These are phyloP conservation scores for Entomortierella lignicola DNA, from an alignment of 192 early-diverging fungal species.

Conservation along the genomic window DNA sequence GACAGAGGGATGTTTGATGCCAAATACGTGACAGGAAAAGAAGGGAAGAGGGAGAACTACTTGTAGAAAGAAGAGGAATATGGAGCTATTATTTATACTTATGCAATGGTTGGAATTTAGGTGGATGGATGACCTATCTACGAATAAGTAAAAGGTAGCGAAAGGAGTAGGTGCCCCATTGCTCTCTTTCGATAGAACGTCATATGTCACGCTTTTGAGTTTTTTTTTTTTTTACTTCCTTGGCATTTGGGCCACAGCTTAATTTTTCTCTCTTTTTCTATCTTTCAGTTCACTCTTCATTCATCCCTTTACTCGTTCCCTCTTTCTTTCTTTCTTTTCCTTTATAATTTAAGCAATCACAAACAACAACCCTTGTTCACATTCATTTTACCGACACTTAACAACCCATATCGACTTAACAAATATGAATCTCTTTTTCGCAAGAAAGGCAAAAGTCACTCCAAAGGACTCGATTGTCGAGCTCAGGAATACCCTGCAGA, in stretches of 20 bases:
- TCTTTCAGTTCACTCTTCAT: not conserved
- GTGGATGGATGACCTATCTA: too few species aligned
- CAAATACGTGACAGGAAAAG: too few species aligned
- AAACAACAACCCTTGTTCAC: not conserved
- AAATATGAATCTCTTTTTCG: conserved; percentile 83
- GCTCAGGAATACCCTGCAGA: conserved; percentile 88
- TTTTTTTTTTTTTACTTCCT: not conserved
- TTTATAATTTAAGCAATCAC: not conserved
- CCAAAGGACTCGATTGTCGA: conserved; percentile 96
- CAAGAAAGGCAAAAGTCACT: conserved; percentile 71
- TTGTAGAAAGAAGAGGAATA: too few species aligned
- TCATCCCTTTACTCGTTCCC: not conserved
- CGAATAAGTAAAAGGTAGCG: too few species aligned
- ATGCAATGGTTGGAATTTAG: too few species aligned
- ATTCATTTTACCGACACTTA: not conserved
- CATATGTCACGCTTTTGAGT: not conserved
- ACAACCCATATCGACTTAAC: not conserved
- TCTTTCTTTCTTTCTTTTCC: conserved; percentile 1
- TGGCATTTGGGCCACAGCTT: not conserved
- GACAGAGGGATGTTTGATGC: too few species aligned
- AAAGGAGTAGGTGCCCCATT: too few species aligned
- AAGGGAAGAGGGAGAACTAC: too few species aligned
- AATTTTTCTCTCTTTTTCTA: not conserved
- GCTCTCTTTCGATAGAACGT: not conserved
- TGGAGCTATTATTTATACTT: too few species aligned